Conservation (phyloP, 768 basidiomycete genomes). For the Tulasnella sp. region DNA sequence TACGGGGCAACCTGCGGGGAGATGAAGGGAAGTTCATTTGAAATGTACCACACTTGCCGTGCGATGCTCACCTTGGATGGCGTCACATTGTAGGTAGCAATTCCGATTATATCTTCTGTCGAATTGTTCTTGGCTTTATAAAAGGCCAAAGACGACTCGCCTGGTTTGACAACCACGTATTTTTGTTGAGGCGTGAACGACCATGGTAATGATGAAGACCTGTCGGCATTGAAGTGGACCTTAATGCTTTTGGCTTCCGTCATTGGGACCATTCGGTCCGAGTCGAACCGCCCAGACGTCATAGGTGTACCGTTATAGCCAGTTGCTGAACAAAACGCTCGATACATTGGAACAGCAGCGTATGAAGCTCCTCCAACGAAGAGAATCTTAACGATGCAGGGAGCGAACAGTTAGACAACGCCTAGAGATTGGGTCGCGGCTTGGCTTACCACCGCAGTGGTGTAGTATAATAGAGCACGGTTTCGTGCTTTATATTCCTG, state of each 20-base stretch:
- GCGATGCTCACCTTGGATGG: slow-evolving; percentile 79
- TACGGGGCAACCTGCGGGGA: slow-evolving; percentile 88
- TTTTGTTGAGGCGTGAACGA: slow-evolving; percentile 89
- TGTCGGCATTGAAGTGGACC: slow-evolving; percentile 95
- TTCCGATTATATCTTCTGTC: slow-evolving; percentile 89
- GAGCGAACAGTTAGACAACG: background rate
- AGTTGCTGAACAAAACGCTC: slow-evolving; percentile 97
- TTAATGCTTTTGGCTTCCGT: slow-evolving; percentile 75
- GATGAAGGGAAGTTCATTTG: background rate
- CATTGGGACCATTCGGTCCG: slow-evolving; percentile 81
- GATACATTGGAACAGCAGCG: slow-evolving; percentile 94
- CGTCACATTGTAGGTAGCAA: slow-evolving; percentile 98
- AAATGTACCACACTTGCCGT: background rate
- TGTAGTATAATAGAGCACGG: slow-evolving; percentile 79
- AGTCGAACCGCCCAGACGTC: slow-evolving; percentile 79
- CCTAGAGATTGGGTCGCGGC: background rate
- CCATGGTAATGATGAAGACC: slow-evolving; percentile 89
- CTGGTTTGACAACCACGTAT: slow-evolving; percentile 86
- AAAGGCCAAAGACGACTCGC: slow-evolving; percentile 95
- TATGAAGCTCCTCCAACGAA: slow-evolving; percentile 72
- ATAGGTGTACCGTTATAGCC: slow-evolving; percentile 96
- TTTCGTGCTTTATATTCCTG: slow-evolving; percentile 50
- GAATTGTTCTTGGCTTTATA: slow-evolving; percentile 90
- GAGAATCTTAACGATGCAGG: slow-evolving; percentile 26
- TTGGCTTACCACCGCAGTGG: slow-evolving; percentile 71